Evolutionary conservation across 1,284 basidiomycete genomes (phyloP).

Genomic region (Malassezia vespertilionis): DNA sequence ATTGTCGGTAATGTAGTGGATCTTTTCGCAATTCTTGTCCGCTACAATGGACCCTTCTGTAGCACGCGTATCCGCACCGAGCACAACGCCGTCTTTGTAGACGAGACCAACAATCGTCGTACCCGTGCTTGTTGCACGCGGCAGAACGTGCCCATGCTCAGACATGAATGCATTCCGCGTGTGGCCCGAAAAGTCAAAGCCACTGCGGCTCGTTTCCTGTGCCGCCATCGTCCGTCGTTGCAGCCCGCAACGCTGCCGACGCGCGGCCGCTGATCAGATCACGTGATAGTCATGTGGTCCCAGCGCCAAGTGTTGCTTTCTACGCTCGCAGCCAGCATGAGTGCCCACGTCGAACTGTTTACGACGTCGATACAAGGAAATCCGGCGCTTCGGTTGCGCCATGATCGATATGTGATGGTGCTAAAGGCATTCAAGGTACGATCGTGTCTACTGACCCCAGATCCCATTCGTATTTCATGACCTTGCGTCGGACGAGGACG

Average conservation of each 20-base stretch:
- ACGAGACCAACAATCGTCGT: slow-evolving; percentile 91
- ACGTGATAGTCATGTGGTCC: slow-evolving; percentile 3
- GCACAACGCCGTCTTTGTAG: slow-evolving; percentile 77
- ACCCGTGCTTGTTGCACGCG: slow-evolving; percentile 58
- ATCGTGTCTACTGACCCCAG: neutral
- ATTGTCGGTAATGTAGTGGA: slow-evolving; percentile 60
- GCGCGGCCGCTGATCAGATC: slow-evolving; percentile 14
- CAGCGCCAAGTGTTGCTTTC: neutral
- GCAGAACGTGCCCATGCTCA: slow-evolving; percentile 57
- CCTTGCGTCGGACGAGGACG: slow-evolving; percentile 41
- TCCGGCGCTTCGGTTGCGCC: slow-evolving; percentile 35
- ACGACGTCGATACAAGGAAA: slow-evolving; percentile 45
- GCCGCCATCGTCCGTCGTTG: slow-evolving; percentile 9
- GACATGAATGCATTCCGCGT: slow-evolving; percentile 67
- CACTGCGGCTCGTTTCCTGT: slow-evolving; percentile 37
- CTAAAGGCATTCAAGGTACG: slow-evolving; percentile 20
- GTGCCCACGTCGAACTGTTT: slow-evolving; percentile 39
- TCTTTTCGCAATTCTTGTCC: slow-evolving; percentile 99
- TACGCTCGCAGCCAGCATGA: slow-evolving; percentile 3
- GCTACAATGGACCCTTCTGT: slow-evolving; percentile 91
- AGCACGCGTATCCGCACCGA: slow-evolving; percentile 92
- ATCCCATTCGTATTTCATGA: slow-evolving; percentile 45
- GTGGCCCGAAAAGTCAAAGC: slow-evolving; percentile 65
- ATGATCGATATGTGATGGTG: slow-evolving; percentile 41
- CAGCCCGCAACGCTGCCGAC: neutral